Evolutionary conservation across 192 early-diverging fungal genomes (phyloP).

Genomic region (Rhizophagus sp.): DNA sequence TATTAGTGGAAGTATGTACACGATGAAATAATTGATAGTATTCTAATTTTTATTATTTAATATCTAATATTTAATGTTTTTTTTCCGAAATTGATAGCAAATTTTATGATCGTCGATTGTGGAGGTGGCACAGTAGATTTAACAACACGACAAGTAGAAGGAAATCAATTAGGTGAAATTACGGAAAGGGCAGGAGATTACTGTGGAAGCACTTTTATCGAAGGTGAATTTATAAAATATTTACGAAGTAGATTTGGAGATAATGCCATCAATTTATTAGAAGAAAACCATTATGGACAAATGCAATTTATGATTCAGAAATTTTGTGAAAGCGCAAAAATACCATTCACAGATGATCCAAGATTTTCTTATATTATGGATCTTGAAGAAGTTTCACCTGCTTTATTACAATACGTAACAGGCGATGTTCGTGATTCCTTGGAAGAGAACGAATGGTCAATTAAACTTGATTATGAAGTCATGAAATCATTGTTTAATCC

Average conservation of each 20-base stretch:
- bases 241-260: neutral
- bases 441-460: neutral
- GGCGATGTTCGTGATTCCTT: neutral
- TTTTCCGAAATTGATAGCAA: neutral
- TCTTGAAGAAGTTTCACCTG: neutral
- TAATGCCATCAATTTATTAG: neutral
- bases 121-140: neutral
- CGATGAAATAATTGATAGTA: no score
- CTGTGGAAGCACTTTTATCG: neutral
- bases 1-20: neutral
- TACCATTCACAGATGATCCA: neutral
- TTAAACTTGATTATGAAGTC: neutral
- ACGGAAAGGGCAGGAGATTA: neutral
- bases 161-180: neutral
- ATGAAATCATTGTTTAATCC: conserved; percentile 48
- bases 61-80: no score
- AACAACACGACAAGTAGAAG: neutral
- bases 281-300: neutral
- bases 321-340: neutral
- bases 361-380: neutral
- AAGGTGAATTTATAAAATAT: neutral
- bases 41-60: no score
- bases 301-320: neutral
- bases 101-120: neutral
- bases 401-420: neutral